Evolutionary conservation across 768 basidiomycete species (phyloP), one percentile per base, ranked within the genome.

Genomic region (Xerocomus potaroensis): DNA sequence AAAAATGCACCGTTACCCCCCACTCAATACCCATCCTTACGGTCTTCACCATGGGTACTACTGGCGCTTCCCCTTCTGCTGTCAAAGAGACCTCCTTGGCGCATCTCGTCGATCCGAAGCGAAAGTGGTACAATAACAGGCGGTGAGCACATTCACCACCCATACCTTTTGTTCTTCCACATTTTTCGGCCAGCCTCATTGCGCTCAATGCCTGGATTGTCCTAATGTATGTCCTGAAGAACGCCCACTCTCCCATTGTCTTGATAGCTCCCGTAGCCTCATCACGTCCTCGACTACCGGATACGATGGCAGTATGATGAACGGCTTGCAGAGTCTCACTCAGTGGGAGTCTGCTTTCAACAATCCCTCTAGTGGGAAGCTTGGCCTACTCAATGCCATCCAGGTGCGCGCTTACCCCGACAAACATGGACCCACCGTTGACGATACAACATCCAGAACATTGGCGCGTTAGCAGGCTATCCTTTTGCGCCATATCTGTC

Each of bases 231-330:
- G 78, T 68, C n/a, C 22, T 8, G 6, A n/a, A n/a, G 5, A 15
- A 11, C 9, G 0, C 6, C 43, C 22, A 15, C 0, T 10, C 19
- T 45, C 16, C n/a, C 18, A 26, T 19, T 5, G 31, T 41, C 11
- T 31, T 50, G 32, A 39, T 48, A 2, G 11, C 34, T 5, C 10
- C 43, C 19, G 41, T 44, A 83, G 81, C 37, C 76, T 87, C 52
- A 83, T 86, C 61, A 85, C 84, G 11, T 84, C 84, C 15, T 83
- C 83, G 10, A 84, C 80, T 29, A 85, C 81, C 60, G 85, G 84
- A 47, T 87, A 81, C 58, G 85, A 87, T 60, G 83, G 83, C 47
- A 80, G 78, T 62, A 80, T 87, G 79, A 84, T 86, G 84, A 86
- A 88, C 61, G 83, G 83, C 61, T 70, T 89, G 35, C 86, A 89